Evolutionary conservation across 208 protist species (phyloP), one percentile per base, ranked within the genome.

Genomic region (Acanthamoeba triangularis): DNA sequence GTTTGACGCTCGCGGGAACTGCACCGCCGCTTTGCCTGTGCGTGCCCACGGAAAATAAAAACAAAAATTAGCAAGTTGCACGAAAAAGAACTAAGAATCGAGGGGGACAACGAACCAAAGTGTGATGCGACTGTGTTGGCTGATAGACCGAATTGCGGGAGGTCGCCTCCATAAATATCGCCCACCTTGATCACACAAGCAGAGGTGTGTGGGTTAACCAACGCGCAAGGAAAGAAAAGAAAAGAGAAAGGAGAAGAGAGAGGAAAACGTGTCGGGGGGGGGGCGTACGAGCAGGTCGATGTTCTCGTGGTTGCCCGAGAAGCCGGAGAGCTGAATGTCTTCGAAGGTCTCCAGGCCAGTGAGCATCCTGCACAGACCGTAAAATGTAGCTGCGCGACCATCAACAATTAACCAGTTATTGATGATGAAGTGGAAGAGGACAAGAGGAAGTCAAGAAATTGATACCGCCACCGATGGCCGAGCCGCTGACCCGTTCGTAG

Each of bases 401-500:
- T 2, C 67, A 20, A 35, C 14, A 0, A 76, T 41, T 76, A 76
- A 76, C 35, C 3, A 41, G 1, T 3, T 1, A 41, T 41, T 41
- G 37, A 41, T 41, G 37, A 41, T 41, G 3, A 41, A 4, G 37
- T 4, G 2, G 37, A 41, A 41, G 37, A 41, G 3, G 37, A 3
- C 37, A 41, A 41, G 37, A 41, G 28, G 20, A 28, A 85, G 28
- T 41, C n/a, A n/a, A n/a, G n/a, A 85, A 47, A 52, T 28, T n/a
- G 33, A 20, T 33, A 85, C 76, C 76, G 13, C 99, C 99, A 44
- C 99, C 99, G 47, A 99, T 98, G 33, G 98, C 97, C 6, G 98
- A 98, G 67, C 99, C 99, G 82, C 98, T 98, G 41, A 99, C 98
- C 95, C 99, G 98, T 84, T 99, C 97, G 95, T 98, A 97, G 33